phyloP scores from a whole-genome alignment of 139 green algal species.

The Picochlorum sp. region DNA sequence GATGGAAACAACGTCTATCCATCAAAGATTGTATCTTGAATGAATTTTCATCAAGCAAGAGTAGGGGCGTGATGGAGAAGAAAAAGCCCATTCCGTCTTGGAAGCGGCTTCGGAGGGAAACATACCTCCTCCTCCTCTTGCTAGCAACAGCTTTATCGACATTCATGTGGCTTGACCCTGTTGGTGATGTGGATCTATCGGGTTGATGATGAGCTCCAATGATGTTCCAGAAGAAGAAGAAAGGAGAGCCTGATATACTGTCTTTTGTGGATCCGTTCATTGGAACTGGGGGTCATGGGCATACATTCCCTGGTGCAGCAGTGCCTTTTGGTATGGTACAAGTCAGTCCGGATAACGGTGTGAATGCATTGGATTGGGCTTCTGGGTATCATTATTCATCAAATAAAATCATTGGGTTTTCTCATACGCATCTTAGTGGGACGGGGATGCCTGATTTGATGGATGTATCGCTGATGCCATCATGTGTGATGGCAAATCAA shows the following conservation, averaged over 20 bases:
- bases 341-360: slow-evolving; percentile 7
- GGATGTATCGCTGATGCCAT: slow-evolving; percentile 2
- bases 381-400: slow-evolving; percentile 12
- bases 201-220: not conserved
- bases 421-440: slow-evolving; percentile 9
- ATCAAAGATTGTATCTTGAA: no score
- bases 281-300: slow-evolving; percentile 5
- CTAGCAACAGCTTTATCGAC: no score
- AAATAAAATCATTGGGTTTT: slow-evolving; percentile 6
- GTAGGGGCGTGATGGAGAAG: no score
- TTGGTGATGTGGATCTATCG: not conserved
- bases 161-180: no score
- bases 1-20: no score
- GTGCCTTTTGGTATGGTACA: slow-evolving; percentile 14
- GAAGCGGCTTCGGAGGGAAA: no score
- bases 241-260: not conserved
- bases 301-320: slow-evolving; percentile 9
- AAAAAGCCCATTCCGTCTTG: no score
- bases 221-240: not conserved
- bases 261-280: slow-evolving; percentile 7
- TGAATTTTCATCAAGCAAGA: no score
- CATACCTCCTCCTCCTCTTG: no score
- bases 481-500: no score
- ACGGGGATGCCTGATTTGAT: slow-evolving; percentile 7
- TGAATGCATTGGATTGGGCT: slow-evolving; percentile 2